phyloP scores from a whole-genome alignment of 2,329 filamentous ascomycete genomes.

The Tricladium varicosporioides region DNA sequence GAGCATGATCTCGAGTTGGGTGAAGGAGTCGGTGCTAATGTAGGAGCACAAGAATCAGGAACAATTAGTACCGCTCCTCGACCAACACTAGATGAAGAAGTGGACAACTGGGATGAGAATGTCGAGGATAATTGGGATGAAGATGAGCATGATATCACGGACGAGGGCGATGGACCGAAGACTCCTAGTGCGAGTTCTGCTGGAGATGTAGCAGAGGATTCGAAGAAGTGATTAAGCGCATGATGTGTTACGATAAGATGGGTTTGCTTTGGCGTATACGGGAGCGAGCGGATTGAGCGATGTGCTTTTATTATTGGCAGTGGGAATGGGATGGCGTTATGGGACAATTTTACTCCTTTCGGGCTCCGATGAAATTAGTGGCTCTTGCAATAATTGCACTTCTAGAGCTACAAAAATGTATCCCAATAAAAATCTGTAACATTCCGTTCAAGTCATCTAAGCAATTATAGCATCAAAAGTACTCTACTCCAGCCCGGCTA shows the following conservation, averaged over 20 bases:
- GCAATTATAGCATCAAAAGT: too few relatives aligned
- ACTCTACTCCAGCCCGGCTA: too few relatives aligned
- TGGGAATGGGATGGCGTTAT: neutral
- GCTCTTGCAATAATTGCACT: neutral
- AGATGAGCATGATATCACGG: conserved; percentile 41
- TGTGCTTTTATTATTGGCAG: neutral
- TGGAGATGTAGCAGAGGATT: conserved; percentile 31
- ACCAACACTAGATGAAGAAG: conserved; percentile 68
- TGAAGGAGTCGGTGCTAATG: conserved; percentile 54
- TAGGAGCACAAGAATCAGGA: conserved; percentile 60
- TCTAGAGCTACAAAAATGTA: too few relatives aligned
- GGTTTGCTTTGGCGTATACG: conserved; percentile 1
- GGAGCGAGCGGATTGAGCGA: neutral
- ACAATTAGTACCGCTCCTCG: conserved; percentile 36
- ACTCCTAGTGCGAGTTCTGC: conserved; percentile 36
- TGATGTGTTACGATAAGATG: conserved; percentile 28
- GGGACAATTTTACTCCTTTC: neutral
- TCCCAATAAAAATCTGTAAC: too few relatives aligned
- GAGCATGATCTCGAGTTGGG: conserved; percentile 75
- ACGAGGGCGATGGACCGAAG: conserved; percentile 32
- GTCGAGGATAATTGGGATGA: conserved; percentile 60
- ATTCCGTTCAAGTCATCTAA: too few relatives aligned
- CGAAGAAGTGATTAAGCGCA: conserved; percentile 30
- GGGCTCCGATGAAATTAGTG: neutral
- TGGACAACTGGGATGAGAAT: conserved; percentile 95